Conservation (phyloP, 441 rosid species). For the Pelargonium australe region DNA sequence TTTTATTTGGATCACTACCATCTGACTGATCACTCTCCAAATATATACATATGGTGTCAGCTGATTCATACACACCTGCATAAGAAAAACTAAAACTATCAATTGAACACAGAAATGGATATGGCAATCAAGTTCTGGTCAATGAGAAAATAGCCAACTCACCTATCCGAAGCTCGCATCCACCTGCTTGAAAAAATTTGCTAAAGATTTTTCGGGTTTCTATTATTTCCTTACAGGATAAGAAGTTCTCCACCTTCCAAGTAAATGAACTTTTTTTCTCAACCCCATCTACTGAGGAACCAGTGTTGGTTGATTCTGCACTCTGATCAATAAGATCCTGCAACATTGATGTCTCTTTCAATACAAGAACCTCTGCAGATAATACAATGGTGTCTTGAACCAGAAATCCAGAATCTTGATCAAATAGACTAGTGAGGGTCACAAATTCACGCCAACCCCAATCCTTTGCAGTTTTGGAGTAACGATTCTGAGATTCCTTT, state of each 20-base stretch:
- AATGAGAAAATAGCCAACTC: slow-evolving; percentile 28
- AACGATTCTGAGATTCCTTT: slow-evolving; percentile 97
- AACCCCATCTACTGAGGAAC: slow-evolving; percentile 34
- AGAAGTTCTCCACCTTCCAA: slow-evolving; percentile 97
- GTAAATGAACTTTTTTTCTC: slow-evolving; percentile 80
- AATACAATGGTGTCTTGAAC: slow-evolving; percentile 89
- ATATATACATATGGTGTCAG: slow-evolving; percentile 97
- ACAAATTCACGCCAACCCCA: slow-evolving; percentile 99
- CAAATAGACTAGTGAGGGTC: slow-evolving; percentile 94
- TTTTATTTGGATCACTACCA: slow-evolving; percentile 85
- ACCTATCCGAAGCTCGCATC: slow-evolving; percentile 99
- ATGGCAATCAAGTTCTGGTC: slow-evolving; percentile 16
- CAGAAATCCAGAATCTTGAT: slow-evolving; percentile 98
- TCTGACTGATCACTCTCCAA: slow-evolving; percentile 96
- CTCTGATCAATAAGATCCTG: slow-evolving; percentile 67
- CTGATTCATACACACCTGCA: slow-evolving; percentile 98
- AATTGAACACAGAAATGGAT: slow-evolving; percentile 27
- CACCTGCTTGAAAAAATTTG: slow-evolving; percentile 96
- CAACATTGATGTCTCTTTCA: slow-evolving; percentile 82
- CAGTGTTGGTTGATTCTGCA: slow-evolving; percentile 34
- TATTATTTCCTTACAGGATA: slow-evolving; percentile 94
- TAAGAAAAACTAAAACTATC: slow-evolving; percentile 27
- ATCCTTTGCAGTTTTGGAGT: slow-evolving; percentile 98
- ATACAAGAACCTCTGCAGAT: slow-evolving; percentile 97
- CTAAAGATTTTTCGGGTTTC: slow-evolving; percentile 96